A percentile compares a stretch with the other conserved stretches of the same genome.
phyloP scores from a whole-genome alignment of 2,329 filamentous ascomycete species.

The Talaromyces sp. region DNA sequence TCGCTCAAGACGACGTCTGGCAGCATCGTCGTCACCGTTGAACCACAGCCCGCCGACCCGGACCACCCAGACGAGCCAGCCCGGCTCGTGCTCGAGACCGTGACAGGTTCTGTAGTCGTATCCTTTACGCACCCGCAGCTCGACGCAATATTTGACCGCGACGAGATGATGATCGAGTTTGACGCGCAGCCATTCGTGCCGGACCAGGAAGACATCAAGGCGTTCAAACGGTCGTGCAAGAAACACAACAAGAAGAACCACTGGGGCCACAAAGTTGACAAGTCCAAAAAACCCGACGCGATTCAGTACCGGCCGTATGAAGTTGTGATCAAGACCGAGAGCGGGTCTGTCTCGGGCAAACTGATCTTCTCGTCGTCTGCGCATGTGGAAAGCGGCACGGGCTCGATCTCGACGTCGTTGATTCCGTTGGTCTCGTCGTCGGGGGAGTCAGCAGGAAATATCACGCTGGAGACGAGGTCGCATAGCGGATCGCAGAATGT shows the following conservation, averaged over 20 bases:
- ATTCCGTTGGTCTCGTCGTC: conserved; percentile 1
- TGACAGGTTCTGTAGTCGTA: conserved; percentile 23
- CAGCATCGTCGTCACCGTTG: conserved; percentile 22
- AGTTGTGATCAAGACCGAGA: conserved; percentile 22
- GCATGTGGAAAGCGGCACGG: conserved; percentile 42
- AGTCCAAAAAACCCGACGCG: not conserved
- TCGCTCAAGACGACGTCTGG: conserved; percentile 26
- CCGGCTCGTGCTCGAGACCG: conserved; percentile 20
- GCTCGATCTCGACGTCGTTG: conserved; percentile 21
- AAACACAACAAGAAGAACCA: not conserved
- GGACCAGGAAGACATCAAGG: not conserved
- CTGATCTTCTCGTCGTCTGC: conserved; percentile 46
- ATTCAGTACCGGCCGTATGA: conserved; percentile 20
- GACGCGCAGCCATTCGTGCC: not conserved
- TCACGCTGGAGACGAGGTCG: conserved; percentile 16
- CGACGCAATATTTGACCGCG: not conserved
- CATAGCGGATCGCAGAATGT: conserved; percentile 15
- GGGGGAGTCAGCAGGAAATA: conserved; percentile 22
- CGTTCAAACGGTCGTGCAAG: not conserved
- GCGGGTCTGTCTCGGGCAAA: conserved; percentile 30
- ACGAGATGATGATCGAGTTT: not conserved
- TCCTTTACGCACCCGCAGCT: conserved; percentile 13
- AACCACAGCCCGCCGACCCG: conserved; percentile 27
- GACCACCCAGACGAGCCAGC: conserved; percentile 22
- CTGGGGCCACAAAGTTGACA: not conserved